Base-by-base conservation (phyloP, 495 filamentous ascomycete genomes). In the Venustampulla echinocandica region DNA sequence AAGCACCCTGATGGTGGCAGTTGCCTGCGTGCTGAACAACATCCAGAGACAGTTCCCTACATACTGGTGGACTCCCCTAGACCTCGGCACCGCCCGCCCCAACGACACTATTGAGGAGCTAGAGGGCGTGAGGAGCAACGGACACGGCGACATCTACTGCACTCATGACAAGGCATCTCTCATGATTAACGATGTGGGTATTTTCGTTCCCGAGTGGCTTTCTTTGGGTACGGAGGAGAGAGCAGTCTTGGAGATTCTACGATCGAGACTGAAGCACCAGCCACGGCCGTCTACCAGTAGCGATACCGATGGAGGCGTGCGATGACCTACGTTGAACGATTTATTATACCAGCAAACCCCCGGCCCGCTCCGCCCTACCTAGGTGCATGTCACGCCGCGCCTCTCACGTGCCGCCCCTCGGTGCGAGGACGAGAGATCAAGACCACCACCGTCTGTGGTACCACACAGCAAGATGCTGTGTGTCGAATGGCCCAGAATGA, bases 1-100 rank as follows among this genome's bases (percentile, higher is more conserved):
- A 0, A 75, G 73, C 30, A 57, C 53, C 1, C 53, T 94, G 33
- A 87, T 92, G 78, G 64, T 84, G 35, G 59, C 54, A 1, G 73
- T 79, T 0, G 86, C 82, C 0, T 63, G 85, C 42, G 32, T 90
- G 13, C 55, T 89, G 34, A 89, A 90, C 53, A 94, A 95, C 54
- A 64, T 90, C 11, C 77, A 82, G 57, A 68, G 87, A 19, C 72
- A 76, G 37, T 95, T 79, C 54, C 89, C 89, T 1, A 56, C 79
- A 13, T 93, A 84, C 57, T 95, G 89, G 88, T 83, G 78, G 79
- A 76, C 76, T 19, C 37, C 51, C 14, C 27, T 39, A 13, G 27
- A 42, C 44, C n/a, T 41, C 32, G 10, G 37, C 14, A 13, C 7
- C 10, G 0, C 20, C 2, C 19, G 7, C 1, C 19, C 14, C n/a